Conservation (phyloP, 129 eudicot species). For the Saposhnikovia divaricata region DNA sequence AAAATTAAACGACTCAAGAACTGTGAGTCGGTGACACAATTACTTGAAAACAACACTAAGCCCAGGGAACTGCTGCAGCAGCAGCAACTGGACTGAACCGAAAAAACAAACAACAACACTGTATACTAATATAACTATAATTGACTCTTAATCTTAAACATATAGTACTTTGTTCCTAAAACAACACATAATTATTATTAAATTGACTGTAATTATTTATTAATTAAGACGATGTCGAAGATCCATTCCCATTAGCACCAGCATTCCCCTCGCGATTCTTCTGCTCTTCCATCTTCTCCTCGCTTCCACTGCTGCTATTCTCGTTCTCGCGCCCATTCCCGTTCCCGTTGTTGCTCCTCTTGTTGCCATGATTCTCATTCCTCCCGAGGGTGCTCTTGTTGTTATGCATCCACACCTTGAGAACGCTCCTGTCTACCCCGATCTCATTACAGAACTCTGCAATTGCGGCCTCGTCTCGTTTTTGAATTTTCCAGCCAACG, state of each 20-base stretch:
- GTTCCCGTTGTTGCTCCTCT: not conserved
- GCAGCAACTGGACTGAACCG: not conserved
- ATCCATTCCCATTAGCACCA: conserved; percentile 50
- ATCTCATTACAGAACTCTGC: conserved; percentile 45
- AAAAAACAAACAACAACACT: not conserved
- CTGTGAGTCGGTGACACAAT: not conserved
- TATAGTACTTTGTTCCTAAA: conserved; percentile 10
- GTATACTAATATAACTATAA: not conserved
- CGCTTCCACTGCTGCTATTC: conserved; percentile 17
- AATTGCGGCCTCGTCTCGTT: conserved; percentile 48
- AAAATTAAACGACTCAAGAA: not conserved
- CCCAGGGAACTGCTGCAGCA: not conserved
- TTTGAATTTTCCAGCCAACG: conserved; percentile 90
- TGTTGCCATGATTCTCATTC: conserved; percentile 7
- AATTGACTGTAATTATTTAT: not conserved
- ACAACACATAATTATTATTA: conserved; percentile 22
- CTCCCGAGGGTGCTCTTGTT: conserved; percentile 64
- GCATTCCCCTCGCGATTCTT: conserved; percentile 9
- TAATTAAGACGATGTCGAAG: conserved; percentile 60
- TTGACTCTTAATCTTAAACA: not conserved
- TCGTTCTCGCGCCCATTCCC: not conserved
- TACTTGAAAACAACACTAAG: not conserved
- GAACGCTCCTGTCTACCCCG: conserved; percentile 65
- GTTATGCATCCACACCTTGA: conserved; percentile 92
- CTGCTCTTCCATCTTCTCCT: not conserved